Base-by-base conservation (phyloP, 139 green algal genomes). In the Coccomyxa sp. region DNA sequence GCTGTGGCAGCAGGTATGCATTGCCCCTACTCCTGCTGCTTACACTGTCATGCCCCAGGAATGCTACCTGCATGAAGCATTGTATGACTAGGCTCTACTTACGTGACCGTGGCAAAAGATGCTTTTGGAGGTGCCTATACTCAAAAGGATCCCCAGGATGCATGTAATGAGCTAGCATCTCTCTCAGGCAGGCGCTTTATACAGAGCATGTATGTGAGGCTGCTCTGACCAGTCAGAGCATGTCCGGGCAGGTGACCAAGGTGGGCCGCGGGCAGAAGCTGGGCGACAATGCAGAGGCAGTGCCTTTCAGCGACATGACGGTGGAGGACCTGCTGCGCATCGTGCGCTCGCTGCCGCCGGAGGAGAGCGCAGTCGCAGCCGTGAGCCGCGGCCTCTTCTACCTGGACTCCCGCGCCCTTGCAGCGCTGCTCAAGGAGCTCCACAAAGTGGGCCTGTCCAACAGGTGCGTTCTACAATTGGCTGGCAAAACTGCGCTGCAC, bases 381-480 rank as follows among this genome's bases (percentile, higher is more conserved):
- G 55, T 92, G 9, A 58, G 40, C 75, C 84, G 89, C 78, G 92
- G 88, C 10, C 84, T 97, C 35, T 88, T 90, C 74, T 92, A 87
- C 77, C 81, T 97, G 22, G 93, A 97, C 82, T 88, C 78, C 71
- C 86, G 84, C 7, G 93, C 93, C 0, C 83, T 93, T 33, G 92
- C 93, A 0, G 93, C 92, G 0, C 79, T 96, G 72, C 89, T 97
- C 27, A 97, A 97, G 38, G 71, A 76, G 71, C 71, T 76, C n/a
- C 37, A 58, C 71, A 76, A 76, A 27, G 39, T 58, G 18, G 71
- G 71, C 22, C 71, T 76, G 71, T 58, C 71, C 22, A 76, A 58
- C 55, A 78, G 71, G 71, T 76, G 39, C 37, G 39, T 38, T 34
- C 10, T 58, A 18, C 24, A 22, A 37, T 34, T 37, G 2, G 50